Evolutionary conservation across 2,329 filamentous ascomycete species (phyloP).

Genomic region (Colletotrichum theobromicola): DNA sequence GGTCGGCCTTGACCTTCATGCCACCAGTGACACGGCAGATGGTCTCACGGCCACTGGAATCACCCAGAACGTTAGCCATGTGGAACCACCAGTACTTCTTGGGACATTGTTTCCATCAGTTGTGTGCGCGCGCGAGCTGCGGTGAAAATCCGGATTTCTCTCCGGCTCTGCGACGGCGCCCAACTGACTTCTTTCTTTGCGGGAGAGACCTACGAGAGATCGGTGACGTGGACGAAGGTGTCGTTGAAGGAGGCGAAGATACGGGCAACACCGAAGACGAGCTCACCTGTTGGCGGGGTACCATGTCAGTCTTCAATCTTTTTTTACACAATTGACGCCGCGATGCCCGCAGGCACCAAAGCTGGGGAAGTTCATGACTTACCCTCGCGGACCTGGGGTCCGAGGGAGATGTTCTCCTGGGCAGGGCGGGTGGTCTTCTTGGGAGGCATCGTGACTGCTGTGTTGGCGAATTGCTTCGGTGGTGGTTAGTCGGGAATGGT

Average conservation of each 20-base stretch:
- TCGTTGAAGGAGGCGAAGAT: conserved; percentile 97
- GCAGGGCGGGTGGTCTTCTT: conserved; percentile 89
- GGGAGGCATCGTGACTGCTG: conserved; percentile 73
- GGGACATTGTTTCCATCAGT: neutral
- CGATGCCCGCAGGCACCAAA: conserved; percentile 68
- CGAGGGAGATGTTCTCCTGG: conserved; percentile 98
- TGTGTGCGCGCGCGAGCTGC: neutral
- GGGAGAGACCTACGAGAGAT: conserved; percentile 78
- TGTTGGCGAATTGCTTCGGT: conserved; percentile 30
- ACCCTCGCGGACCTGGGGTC: conserved; percentile 97
- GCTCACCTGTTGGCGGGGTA: conserved; percentile 69
- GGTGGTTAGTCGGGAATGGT: conserved; percentile 24
- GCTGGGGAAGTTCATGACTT: conserved; percentile 47
- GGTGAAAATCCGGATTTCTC: neutral
- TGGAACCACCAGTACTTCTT: conserved; percentile 23
- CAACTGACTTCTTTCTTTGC: neutral
- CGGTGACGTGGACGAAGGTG: conserved; percentile 98
- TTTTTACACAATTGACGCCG: conserved; percentile 71
- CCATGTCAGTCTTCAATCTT: conserved; percentile 22
- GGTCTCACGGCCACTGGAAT: conserved; percentile 97
- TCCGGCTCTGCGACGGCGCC: neutral
- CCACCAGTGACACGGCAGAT: conserved; percentile 99
- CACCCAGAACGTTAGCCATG: conserved; percentile 70
- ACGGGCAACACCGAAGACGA: conserved; percentile 97
- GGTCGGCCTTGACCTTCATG: conserved; percentile 99